phyloP scores from a whole-genome alignment of 2,329 filamentous ascomycete species.

The Nigrospora oryzae region DNA sequence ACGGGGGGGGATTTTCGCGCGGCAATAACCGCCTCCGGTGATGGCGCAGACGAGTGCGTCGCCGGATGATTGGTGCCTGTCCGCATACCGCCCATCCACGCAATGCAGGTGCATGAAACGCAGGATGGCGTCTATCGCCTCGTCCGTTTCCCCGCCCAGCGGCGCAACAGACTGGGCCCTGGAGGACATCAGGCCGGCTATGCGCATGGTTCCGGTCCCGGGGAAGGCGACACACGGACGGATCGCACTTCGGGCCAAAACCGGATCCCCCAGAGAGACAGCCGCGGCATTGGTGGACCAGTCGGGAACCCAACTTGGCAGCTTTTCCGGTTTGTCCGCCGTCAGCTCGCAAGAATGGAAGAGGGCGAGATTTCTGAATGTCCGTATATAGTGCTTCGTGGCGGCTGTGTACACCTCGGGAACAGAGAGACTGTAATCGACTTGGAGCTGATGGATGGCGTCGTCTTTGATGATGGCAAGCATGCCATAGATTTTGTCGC shows the following conservation, averaged over 20 bases:
- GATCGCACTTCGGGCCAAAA: no score
- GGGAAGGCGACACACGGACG: neutral
- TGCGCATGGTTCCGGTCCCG: neutral
- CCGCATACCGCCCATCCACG: neutral
- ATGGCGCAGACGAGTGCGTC: neutral
- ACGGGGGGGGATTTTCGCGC: no score
- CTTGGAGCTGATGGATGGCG: neutral
- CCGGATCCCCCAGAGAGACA: no score
- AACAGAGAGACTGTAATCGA: neutral
- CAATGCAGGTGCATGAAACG: neutral
- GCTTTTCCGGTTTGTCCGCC: neutral
- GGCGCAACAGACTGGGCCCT: neutral
- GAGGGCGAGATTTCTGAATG: neutral
- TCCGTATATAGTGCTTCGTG: neutral
- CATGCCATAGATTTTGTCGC: neutral
- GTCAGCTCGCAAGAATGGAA: neutral
- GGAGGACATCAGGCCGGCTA: neutral
- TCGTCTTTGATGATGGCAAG: neutral
- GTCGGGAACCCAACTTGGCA: neutral
- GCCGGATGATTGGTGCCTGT: neutral
- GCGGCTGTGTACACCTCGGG: neutral
- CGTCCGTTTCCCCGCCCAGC: neutral
- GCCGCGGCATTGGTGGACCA: neutral
- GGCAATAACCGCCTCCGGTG: no score
- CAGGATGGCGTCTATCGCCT: neutral